Evolutionary conservation across 257 asterid species (phyloP), one percentile per base, ranked within the genome.

Genomic region (Cynanchum wilfordii): DNA sequence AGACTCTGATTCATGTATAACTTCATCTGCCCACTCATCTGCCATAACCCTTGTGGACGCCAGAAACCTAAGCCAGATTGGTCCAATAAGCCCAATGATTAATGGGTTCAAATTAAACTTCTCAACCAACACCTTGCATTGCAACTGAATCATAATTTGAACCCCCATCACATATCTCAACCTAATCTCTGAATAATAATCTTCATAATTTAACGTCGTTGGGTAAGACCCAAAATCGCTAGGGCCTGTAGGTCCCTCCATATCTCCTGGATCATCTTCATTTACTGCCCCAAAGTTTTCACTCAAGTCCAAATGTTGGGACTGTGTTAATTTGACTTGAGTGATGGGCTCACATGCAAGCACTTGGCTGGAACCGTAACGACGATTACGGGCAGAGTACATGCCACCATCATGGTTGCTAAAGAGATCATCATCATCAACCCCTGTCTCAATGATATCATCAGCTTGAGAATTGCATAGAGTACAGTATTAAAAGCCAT

Each of bases 141-240:
- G 98, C 83, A 87, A 66, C 79, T 93, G 96, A 72, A 93, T 82
- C 92, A 93, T 80, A 79, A 83, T 65, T 79, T 89, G 97, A 68
- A 90, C 57, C 24, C 97, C 98, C 33, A 33, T 67, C 79, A 86
- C 72, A 65, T 90, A 93, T 80, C 95, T 88, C 50, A 75, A 69
- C 76, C 92, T 87, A 56, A 89, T 81, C 70, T 72, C 86, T 9
- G 85, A 76, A 73, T 85, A 79, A 81, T 79, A 85, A 22, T 85
- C 93, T 9, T 82, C 89, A 42, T 81, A 85, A 66, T 76, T 81
- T 72, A 84, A 60, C 7, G 58, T 40, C 51, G 47, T 75, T 7
- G 54, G 76, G 49, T 72, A 42, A 10, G 87, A 73, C 29, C 87
- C 96, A 73, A 90, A 87, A 75, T 93, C 93, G 19, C 69, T 78